Percentiles rank a stretch among this genome's conserved stretches.
Evolutionary conservation across 148 eudicot genomes (phyloP).

Genomic region (Mesembryanthemum crystallinum): DNA sequence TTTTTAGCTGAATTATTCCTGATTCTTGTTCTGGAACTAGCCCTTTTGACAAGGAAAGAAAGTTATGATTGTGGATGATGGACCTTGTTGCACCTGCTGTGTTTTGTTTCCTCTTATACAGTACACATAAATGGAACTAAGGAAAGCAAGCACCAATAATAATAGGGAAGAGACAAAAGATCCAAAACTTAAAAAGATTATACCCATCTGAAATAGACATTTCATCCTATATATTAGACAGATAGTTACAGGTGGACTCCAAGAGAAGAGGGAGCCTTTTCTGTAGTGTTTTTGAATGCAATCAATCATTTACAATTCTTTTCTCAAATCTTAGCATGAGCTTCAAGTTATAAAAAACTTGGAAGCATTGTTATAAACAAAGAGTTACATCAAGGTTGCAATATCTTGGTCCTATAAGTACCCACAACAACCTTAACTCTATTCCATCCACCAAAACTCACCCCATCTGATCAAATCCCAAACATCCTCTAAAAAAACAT

Average conservation of each 20-base stretch:
- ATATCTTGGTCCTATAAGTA: constrained; percentile 14
- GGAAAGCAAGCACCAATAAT: neutral
- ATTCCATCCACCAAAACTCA: neutral
- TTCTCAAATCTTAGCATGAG: constrained; percentile 28
- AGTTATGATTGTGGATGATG: neutral
- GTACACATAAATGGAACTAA: neutral
- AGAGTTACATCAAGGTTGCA: constrained; percentile 9
- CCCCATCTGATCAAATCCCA: neutral
- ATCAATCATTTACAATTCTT: constrained; percentile 7
- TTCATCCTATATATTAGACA: neutral
- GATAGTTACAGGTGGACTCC: neutral
- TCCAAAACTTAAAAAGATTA: too few species aligned
- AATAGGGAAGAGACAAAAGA: neutral
- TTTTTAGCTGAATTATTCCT: neutral
- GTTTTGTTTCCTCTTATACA: neutral
- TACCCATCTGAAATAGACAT: neutral
- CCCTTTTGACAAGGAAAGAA: neutral
- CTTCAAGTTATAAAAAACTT: constrained; percentile 33
- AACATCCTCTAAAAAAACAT: neutral
- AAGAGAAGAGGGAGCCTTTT: neutral
- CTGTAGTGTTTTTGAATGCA: constrained; percentile 42
- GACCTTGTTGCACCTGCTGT: neutral
- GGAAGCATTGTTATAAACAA: constrained; percentile 25
- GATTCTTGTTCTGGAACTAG: neutral
- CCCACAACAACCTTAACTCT: neutral